Evolutionary conservation across 805 yeast genomes (phyloP).

Genomic region (Pichia manshurica): DNA sequence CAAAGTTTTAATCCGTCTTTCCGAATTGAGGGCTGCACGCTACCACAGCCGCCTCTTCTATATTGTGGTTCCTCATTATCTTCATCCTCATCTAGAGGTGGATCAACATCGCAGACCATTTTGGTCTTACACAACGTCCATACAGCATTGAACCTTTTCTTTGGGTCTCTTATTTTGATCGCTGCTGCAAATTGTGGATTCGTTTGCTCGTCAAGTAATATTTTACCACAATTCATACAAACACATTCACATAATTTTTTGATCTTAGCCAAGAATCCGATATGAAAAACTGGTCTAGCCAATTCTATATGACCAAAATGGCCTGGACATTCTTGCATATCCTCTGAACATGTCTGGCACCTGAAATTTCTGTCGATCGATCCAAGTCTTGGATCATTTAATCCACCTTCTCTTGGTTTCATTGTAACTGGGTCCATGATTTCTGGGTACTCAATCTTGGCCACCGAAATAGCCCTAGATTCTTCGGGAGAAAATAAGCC

Average conservation of each 20-base stretch:
- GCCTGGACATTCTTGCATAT: constrained; percentile 99
- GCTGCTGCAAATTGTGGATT: constrained; percentile 83
- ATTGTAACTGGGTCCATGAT: constrained; percentile 98
- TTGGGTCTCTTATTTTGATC: constrained; percentile 83
- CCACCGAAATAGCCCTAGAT: constrained; percentile 93
- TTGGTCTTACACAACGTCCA: constrained; percentile 91
- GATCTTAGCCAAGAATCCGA: constrained; percentile 89
- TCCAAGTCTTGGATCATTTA: constrained; percentile 95
- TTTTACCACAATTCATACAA: constrained; percentile 98
- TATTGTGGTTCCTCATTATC: constrained; percentile 36
- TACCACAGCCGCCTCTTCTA: constrained; percentile 95
- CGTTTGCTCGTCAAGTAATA: constrained; percentile 72
- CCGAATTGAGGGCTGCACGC: constrained; percentile 90
- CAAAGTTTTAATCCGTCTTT: constrained; percentile 92
- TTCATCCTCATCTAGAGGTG: constrained; percentile 51
- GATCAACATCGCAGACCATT: constrained; percentile 93
- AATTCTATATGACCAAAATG: constrained; percentile 98
- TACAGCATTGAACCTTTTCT: constrained; percentile 92
- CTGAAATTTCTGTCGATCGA: constrained; percentile 94
- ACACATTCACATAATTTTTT: constrained; percentile 94
- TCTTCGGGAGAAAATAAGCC: constrained; percentile 98
- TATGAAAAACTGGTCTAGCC: constrained; percentile 97
- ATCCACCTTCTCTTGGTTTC: constrained; percentile 93
- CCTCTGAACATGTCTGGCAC: constrained; percentile 99
- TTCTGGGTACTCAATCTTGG: constrained; percentile 96